Percentiles rank a stretch among this genome's conserved stretches.
Evolutionary conservation across 768 basidiomycete species (phyloP).

Genomic region (Lentinula lateritia): DNA sequence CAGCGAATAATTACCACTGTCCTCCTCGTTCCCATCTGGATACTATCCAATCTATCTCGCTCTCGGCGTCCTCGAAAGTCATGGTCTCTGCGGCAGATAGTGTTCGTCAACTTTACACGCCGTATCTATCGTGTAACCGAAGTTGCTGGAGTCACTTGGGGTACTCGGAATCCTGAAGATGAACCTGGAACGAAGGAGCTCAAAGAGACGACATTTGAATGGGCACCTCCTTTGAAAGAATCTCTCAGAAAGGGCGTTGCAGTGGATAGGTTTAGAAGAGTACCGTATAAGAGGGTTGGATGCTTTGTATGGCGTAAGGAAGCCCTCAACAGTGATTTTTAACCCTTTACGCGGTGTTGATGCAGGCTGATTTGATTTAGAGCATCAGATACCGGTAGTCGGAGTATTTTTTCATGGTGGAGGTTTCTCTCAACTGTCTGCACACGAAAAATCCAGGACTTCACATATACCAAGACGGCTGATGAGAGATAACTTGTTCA

Average conservation of each 20-base stretch:
- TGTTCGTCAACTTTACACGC: slow-evolving; percentile 47
- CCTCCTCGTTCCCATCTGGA: slow-evolving; percentile 41
- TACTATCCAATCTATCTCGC: slow-evolving; percentile 31
- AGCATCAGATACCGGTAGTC: slow-evolving; percentile 27
- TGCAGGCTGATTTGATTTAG: slow-evolving; percentile 19
- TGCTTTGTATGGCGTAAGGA: slow-evolving; percentile 44
- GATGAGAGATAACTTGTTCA: slow-evolving; percentile 25
- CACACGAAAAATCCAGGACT: slow-evolving; percentile 41
- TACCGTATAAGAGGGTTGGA: slow-evolving; percentile 38
- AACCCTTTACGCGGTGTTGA: neutral
- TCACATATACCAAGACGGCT: slow-evolving; percentile 44
- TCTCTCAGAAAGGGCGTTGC: slow-evolving; percentile 37
- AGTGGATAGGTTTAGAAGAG: slow-evolving; percentile 22
- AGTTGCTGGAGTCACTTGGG: slow-evolving; percentile 52
- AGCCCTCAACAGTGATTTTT: slow-evolving; percentile 5
- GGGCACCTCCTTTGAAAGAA: slow-evolving; percentile 38
- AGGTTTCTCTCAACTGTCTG: slow-evolving; percentile 55
- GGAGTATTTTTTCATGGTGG: slow-evolving; percentile 52
- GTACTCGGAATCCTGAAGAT: slow-evolving; percentile 38
- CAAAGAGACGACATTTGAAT: slow-evolving; percentile 43
- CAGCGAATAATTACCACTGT: slow-evolving; percentile 45
- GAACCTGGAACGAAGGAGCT: slow-evolving; percentile 27
- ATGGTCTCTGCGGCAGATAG: slow-evolving; percentile 44
- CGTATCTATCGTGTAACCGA: slow-evolving; percentile 50
- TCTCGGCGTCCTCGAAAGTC: slow-evolving; percentile 40